phyloP scores from a whole-genome alignment of 1,284 basidiomycete genomes.

The Trametes sp. region DNA sequence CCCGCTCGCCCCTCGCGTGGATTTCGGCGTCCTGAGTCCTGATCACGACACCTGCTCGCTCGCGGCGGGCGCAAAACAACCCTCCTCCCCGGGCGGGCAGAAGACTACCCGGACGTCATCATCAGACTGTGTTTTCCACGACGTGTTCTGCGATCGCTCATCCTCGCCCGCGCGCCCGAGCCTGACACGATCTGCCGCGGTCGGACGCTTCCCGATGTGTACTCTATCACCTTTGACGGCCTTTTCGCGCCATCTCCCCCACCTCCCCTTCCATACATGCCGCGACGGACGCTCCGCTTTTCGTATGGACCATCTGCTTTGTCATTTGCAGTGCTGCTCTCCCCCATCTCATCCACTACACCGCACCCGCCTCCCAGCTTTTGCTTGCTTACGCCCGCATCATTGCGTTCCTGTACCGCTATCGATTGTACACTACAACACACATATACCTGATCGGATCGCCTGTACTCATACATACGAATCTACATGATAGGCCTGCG shows the following conservation, averaged over 20 bases:
- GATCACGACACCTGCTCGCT: slow-evolving; percentile 9
- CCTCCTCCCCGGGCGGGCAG: neutral
- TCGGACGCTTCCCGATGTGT: slow-evolving; percentile 3
- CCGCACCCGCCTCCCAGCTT: neutral
- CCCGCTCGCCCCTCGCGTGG: neutral
- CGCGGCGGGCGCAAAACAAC: neutral
- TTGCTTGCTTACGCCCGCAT: neutral
- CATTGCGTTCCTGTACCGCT: neutral
- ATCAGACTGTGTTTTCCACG: neutral
- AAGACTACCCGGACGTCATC: neutral
- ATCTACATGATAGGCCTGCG: neutral
- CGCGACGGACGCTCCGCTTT: neutral
- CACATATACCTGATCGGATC: slow-evolving; percentile 1
- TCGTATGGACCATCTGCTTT: neutral
- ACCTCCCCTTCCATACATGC: neutral
- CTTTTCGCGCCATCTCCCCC: too few relatives aligned
- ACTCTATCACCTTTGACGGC: slow-evolving; percentile 6
- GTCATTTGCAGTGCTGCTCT: neutral
- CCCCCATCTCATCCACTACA: neutral
- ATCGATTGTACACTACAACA: slow-evolving; percentile 7
- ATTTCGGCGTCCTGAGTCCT: neutral
- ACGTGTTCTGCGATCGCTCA: neutral
- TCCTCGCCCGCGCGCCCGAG: neutral
- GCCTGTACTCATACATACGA: slow-evolving; percentile 1
- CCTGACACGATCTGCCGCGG: neutral